Evolutionary conservation across 805 yeast species (phyloP).

Genomic region (Naumovozyma castellii): DNA sequence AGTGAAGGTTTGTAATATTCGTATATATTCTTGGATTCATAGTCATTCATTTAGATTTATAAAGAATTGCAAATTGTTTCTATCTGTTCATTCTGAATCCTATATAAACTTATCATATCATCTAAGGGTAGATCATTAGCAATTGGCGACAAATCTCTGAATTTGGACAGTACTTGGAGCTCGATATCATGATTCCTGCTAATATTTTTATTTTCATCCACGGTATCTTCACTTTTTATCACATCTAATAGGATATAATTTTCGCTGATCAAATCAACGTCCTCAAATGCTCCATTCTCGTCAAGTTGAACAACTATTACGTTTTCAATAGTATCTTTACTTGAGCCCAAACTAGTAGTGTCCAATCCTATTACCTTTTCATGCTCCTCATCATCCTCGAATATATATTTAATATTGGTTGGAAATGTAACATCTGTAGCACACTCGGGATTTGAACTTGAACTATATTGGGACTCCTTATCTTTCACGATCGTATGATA

Average conservation of each 20-base stretch:
- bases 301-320: slow-evolving; percentile 20
- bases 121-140: slow-evolving; percentile 12
- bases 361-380: neutral
- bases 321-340: slow-evolving; percentile 16
- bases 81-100: slow-evolving; percentile 22
- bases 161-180: slow-evolving; percentile 23
- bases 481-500: neutral
- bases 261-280: slow-evolving; percentile 24
- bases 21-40: neutral
- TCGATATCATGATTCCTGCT: slow-evolving; percentile 9
- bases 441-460: neutral
- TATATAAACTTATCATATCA: slow-evolving; percentile 19
- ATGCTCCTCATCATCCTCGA: slow-evolving; percentile 23
- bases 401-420: slow-evolving; percentile 24
- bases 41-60: too few species aligned
- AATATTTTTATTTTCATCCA: neutral
- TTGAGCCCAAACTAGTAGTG: neutral
- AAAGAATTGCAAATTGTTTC: slow-evolving; percentile 6
- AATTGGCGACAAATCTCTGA: slow-evolving; percentile 12
- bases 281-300: slow-evolving; percentile 9
- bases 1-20: neutral
- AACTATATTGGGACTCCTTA: neutral
- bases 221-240: neutral
- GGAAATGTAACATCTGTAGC: slow-evolving; percentile 14
- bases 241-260: slow-evolving; percentile 16